Percentiles rank a stretch among this genome's conserved stretches.
These are phyloP conservation scores for Podaxis sp. DNA, from an alignment of 768 basidiomycete genomes.

Conservation along the genomic window DNA sequence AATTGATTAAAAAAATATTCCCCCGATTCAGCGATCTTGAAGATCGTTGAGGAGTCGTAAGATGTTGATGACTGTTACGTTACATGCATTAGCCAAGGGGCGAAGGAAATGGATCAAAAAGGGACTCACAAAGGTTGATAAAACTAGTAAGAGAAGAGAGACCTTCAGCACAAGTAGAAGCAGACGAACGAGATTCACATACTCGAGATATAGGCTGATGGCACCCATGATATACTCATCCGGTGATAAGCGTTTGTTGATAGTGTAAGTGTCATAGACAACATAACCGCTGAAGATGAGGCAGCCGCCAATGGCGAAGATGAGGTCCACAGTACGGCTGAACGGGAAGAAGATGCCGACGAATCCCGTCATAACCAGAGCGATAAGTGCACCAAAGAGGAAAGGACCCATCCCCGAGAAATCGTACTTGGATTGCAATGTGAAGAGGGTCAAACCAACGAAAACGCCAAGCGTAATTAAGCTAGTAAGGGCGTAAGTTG, in stretches of 20 bases:
- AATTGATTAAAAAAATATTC: neutral
- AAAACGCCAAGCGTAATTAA: slow-evolving; percentile 92
- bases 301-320: slow-evolving; percentile 76
- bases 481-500: slow-evolving; percentile 31
- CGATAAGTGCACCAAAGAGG: slow-evolving; percentile 83
- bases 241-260: slow-evolving; percentile 85
- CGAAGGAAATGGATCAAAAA: neutral
- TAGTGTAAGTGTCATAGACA: slow-evolving; percentile 87
- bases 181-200: slow-evolving; percentile 31
- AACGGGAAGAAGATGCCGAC: slow-evolving; percentile 89
- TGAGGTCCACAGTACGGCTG: slow-evolving; percentile 74
- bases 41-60: slow-evolving; percentile 74
- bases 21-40: slow-evolving; percentile 40
- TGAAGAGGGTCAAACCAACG: slow-evolving; percentile 91
- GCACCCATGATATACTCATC: slow-evolving; percentile 94
- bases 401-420: slow-evolving; percentile 92
- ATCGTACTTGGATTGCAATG: slow-evolving; percentile 96
- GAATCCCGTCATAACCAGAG: slow-evolving; percentile 76
- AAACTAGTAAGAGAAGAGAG: slow-evolving; percentile 47
- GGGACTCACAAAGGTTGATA: slow-evolving; percentile 77
- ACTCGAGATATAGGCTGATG: slow-evolving; percentile 94
- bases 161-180: slow-evolving; percentile 18
- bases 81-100: slow-evolving; percentile 14
- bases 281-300: slow-evolving; percentile 89
- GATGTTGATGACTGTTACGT: slow-evolving; percentile 70